A percentile compares a stretch with the other conserved stretches of the same genome.
Conservation (phyloP, 139 green algal species). For the Tetradesmus obliquus region DNA sequence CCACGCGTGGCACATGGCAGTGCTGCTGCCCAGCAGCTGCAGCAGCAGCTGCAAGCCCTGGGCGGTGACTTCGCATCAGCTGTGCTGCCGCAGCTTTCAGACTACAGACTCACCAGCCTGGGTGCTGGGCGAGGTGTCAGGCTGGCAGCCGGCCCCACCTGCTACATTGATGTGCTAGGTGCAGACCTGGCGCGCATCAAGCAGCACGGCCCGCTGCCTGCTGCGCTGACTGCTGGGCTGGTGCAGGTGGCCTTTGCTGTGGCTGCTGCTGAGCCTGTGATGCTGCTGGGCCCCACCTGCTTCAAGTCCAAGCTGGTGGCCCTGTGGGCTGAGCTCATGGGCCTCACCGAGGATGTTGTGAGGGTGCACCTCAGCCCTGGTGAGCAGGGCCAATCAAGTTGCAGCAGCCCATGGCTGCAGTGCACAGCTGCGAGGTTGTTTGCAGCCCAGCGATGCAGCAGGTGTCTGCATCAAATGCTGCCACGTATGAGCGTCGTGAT, state of each 20-base stretch:
- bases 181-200: neutral
- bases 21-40: constrained; percentile 12
- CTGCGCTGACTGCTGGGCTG: constrained; percentile 21
- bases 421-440: neutral
- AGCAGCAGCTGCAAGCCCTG: neutral
- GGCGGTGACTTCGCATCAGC: constrained; percentile 3
- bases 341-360: constrained; percentile 16
- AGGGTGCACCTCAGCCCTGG: constrained; percentile 49
- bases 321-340: constrained; percentile 46
- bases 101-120: constrained; percentile 1
- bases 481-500: no score
- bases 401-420: no score
- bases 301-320: constrained; percentile 52
- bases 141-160: constrained; percentile 1
- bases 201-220: constrained; percentile 16
- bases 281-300: constrained; percentile 47
- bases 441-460: neutral
- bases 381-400: neutral
- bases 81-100: neutral
- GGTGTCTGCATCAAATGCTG: no score
- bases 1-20: neutral
- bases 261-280: constrained; percentile 49
- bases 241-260: constrained; percentile 51
- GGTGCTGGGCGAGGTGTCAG: neutral
- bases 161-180: constrained; percentile 1